Base-by-base conservation (phyloP, 1,139 yeast genomes). In the Geotrichum carabidarum region DNA sequence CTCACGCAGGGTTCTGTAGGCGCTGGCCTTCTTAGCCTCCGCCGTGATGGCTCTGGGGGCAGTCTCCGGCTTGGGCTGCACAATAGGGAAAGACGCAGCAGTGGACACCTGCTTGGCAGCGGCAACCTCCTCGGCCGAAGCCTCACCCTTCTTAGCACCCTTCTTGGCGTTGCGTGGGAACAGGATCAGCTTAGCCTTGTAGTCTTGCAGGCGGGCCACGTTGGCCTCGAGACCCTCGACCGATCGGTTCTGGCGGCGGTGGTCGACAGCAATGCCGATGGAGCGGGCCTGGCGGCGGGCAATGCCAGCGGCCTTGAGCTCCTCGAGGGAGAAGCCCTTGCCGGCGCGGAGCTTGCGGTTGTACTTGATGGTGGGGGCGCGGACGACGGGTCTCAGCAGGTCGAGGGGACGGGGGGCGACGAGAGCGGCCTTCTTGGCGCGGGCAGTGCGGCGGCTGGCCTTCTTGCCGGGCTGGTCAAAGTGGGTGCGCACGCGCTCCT, bases 331-430 rank as follows among this genome's bases (percentile, higher is more conserved):
- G 89, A 93, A 93, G 77, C 99, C 99, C 81, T 95, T 91, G 79
- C 99, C 99, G 72, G 96, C 95, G 84, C 99, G 90, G 70, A 91
- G 89, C 81, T 90, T 93, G 85, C 97, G 89, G 95, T 93, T 93
- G 91, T 93, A 93, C 80, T 82, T 88, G 82, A 89, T 79, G 70
- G 99, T 91, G 79, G 98, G 98, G 73, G 95, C 94, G 83, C 98
- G 89, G 72, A 93, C 98, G 71, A 90, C 81, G 71, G 99, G 99
- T 83, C 98, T 88, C 76, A 93, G 83, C 67, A 85, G 77, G 76
- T 93, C 99, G 75, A 93, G 81, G 71, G 99, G 99, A 76, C 87
- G 91, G 79, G 99, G 99, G 71, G 99, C 98, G 72, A 86, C 80
- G 77, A 80, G 80, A 73, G 96, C 96, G 70, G 97, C 96, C 82